These are phyloP conservation scores for Eucalyptus curtisii DNA, from an alignment of 345 rosid genomes.

Conservation along the genomic window DNA sequence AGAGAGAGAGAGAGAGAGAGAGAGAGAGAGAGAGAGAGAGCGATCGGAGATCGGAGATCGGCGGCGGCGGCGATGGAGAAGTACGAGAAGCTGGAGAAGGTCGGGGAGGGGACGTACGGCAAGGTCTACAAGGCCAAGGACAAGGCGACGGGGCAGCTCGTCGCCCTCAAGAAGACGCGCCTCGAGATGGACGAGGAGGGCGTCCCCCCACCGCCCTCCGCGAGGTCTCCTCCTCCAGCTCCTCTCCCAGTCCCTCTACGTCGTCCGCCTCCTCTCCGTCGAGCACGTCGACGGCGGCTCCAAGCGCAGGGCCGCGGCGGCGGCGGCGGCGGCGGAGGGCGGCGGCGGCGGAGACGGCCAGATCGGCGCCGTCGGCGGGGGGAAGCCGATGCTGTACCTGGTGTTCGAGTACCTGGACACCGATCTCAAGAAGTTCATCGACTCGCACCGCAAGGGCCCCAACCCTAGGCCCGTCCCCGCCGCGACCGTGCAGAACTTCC, in stretches of 20 bases:
- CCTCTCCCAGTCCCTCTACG: slow-evolving; percentile 80
- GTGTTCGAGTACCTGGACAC: slow-evolving; percentile 93
- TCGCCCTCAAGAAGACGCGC: slow-evolving; percentile 84
- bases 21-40: not conserved
- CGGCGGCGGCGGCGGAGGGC: not conserved
- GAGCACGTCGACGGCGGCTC: slow-evolving; percentile 52
- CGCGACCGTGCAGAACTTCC: slow-evolving; percentile 48
- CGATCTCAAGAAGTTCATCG: slow-evolving; percentile 87
- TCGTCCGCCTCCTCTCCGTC: slow-evolving; percentile 85
- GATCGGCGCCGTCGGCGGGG: not conserved
- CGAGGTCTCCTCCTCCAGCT: slow-evolving; percentile 90
- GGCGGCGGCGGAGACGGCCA: not conserved
- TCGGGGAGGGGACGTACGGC: slow-evolving; percentile 94
- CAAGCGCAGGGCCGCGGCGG: not conserved
- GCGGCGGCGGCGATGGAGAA: slow-evolving; percentile 44
- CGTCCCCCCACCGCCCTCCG: slow-evolving; percentile 96
- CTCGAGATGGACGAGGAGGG: slow-evolving; percentile 99
- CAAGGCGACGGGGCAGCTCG: slow-evolving; percentile 61
- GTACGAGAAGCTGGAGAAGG: slow-evolving; percentile 95
- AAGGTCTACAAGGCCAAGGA: slow-evolving; percentile 94
- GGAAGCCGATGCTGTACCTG: slow-evolving; percentile 68
- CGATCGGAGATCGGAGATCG: not conserved
- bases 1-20: not conserved
- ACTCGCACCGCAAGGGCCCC: slow-evolving; percentile 61
- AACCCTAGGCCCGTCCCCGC: slow-evolving; percentile 61